Conservation (phyloP, 2,329 filamentous ascomycete genomes). For the Colletotrichum euphorbiae region DNA sequence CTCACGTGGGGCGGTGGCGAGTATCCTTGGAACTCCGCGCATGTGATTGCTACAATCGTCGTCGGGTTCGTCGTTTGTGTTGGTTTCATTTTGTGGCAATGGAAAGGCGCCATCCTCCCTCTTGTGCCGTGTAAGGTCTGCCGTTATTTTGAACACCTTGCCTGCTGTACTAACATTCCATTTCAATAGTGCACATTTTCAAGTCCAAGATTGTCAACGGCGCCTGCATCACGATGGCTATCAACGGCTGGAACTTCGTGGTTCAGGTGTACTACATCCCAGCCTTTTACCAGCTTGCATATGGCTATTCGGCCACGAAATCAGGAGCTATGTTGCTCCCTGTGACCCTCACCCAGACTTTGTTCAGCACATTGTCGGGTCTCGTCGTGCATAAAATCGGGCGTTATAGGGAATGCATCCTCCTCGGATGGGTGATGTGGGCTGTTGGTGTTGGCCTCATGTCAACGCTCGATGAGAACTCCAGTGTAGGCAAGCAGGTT, state of each 20-base stretch:
- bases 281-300: conserved; percentile 59
- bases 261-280: conserved; percentile 65
- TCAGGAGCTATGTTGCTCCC: conserved; percentile 56
- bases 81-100: conserved; percentile 65
- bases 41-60: conserved; percentile 66
- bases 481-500: conserved; percentile 64
- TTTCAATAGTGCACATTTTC: conserved; percentile 62
- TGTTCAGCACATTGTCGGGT: conserved; percentile 62
- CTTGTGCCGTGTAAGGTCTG: conserved; percentile 56
- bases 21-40: conserved; percentile 65
- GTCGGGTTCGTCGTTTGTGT: conserved; percentile 53
- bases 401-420: conserved; percentile 64
- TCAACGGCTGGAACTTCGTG: conserved; percentile 70
- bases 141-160: not conserved
- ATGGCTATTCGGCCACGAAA: conserved; percentile 56
- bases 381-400: conserved; percentile 64
- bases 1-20: conserved; percentile 71
- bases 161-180: conserved; percentile 40
- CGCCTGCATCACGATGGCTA: conserved; percentile 66
- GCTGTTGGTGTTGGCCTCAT: conserved; percentile 63
- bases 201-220: conserved; percentile 64
- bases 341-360: conserved; percentile 57
- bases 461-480: conserved; percentile 61
- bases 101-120: conserved; percentile 60
- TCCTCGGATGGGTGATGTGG: conserved; percentile 65